phyloP scores from a whole-genome alignment of 306 rosid species.

The Dryas drummondii region DNA sequence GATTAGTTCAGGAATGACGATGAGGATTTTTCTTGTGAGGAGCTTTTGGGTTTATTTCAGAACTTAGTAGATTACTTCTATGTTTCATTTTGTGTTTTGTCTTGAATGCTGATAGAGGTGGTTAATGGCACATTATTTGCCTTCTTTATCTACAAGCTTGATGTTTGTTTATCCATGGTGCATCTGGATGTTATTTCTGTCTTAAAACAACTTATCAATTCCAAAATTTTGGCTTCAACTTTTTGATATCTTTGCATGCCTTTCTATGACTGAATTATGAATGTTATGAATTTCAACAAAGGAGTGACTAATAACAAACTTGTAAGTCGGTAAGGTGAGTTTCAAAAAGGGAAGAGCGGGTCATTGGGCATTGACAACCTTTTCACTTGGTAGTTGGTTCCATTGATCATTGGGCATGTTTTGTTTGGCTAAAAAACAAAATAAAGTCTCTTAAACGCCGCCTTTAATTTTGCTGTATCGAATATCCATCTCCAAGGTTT shows the following conservation, averaged over 20 bases:
- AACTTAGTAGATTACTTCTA: conserved; percentile 18
- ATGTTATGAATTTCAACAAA: not conserved
- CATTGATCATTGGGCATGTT: too few relatives aligned
- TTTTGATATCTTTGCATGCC: not conserved
- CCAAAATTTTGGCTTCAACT: not conserved
- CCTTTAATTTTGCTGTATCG: too few relatives aligned
- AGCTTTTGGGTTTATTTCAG: conserved; percentile 15
- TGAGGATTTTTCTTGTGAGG: not conserved
- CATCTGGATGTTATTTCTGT: not conserved
- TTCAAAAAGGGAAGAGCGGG: too few relatives aligned
- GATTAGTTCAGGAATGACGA: not conserved
- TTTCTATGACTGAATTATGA: not conserved
- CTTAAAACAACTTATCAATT: not conserved
- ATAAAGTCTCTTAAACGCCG: too few relatives aligned
- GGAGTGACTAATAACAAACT: too few relatives aligned
- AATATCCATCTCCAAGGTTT: too few relatives aligned
- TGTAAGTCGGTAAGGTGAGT: too few relatives aligned
- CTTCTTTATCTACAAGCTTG: not conserved
- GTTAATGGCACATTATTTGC: not conserved
- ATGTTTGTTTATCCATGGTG: not conserved
- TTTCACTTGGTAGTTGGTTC: too few relatives aligned
- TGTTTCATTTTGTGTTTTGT: conserved; percentile 15
- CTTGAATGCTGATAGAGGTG: conserved; percentile 8
- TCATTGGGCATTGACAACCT: too few relatives aligned
- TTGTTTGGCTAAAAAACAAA: too few relatives aligned